Percentiles rank a stretch among this genome's conserved stretches.
Evolutionary conservation across 2,329 filamentous ascomycete genomes (phyloP).

Genomic region (Xylariomycetidae sp.): DNA sequence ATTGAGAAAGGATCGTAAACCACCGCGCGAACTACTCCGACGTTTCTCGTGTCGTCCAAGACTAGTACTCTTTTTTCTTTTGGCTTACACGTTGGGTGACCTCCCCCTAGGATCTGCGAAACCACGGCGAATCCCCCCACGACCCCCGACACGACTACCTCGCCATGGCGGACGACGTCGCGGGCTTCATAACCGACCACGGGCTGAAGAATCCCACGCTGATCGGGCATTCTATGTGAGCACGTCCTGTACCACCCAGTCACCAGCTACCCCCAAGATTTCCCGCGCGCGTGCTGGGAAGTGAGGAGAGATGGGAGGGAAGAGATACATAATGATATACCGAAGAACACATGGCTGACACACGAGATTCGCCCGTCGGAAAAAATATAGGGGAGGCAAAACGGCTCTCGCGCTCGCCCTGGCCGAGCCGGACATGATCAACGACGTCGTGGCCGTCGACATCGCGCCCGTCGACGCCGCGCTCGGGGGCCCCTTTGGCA

Average conservation of each 20-base stretch:
- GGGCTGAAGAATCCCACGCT: constrained; percentile 66
- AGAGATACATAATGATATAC: constrained; percentile 1
- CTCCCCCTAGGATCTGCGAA: constrained; percentile 68
- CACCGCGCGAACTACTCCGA: constrained; percentile 70
- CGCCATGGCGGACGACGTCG: constrained; percentile 78
- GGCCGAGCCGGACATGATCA: constrained; percentile 60
- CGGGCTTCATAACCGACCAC: constrained; percentile 70
- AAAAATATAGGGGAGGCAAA: constrained; percentile 70
- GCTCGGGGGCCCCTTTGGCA: constrained; percentile 68
- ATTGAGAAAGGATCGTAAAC: constrained; percentile 82
- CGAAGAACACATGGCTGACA: no score
- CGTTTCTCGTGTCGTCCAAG: constrained; percentile 78
- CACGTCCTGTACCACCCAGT: constrained; percentile 1
- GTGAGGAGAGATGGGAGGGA: background rate
- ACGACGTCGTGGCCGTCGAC: constrained; percentile 77
- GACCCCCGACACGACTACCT: constrained; percentile 70
- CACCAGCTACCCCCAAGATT: background rate
- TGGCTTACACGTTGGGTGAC: no score
- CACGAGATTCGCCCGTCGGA: background rate
- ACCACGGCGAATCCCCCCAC: constrained; percentile 90
- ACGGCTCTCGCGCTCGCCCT: constrained; percentile 85
- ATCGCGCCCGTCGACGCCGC: constrained; percentile 84
- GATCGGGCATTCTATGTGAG: constrained; percentile 90
- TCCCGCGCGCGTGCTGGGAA: background rate
- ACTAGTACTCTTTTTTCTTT: no score